Evolutionary conservation across 768 basidiomycete species (phyloP).

Genomic region (Lactifluus rugatus): DNA sequence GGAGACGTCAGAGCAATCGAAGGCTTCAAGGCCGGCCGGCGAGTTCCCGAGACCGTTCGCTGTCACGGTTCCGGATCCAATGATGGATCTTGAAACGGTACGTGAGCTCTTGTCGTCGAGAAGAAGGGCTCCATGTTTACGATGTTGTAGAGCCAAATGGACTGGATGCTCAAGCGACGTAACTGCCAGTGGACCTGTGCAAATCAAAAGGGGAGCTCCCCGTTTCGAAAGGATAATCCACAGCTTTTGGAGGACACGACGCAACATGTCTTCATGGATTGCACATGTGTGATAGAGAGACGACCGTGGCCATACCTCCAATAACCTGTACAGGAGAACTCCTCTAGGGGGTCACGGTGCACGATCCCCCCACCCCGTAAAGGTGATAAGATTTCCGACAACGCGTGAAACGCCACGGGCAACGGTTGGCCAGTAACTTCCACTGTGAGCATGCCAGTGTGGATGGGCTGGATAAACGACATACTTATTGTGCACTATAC

Average conservation of each 20-base stretch:
- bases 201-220: too few relatives aligned
- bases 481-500: too few relatives aligned
- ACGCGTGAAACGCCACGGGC: too few relatives aligned
- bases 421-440: too few relatives aligned
- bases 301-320: too few relatives aligned
- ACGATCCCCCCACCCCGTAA: too few relatives aligned
- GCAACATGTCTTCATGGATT: slow-evolving; percentile 1
- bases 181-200: not conserved
- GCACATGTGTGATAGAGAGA: not conserved
- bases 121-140: not conserved
- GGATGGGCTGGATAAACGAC: too few relatives aligned
- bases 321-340: too few relatives aligned
- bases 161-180: slow-evolving; percentile 16
- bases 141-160: slow-evolving; percentile 14
- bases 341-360: too few relatives aligned
- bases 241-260: not conserved
- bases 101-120: not conserved
- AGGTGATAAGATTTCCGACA: too few relatives aligned
- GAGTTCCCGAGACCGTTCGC: slow-evolving; percentile 13
- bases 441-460: too few relatives aligned
- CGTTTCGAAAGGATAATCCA: too few relatives aligned
- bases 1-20: slow-evolving; percentile 8
- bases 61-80: slow-evolving; percentile 9
- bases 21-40: slow-evolving; percentile 9
- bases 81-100: slow-evolving; percentile 11